Percentiles rank a stretch among this genome's conserved stretches.
Conservation (phyloP, 345 rosid species). For the Corymbia maculata region DNA sequence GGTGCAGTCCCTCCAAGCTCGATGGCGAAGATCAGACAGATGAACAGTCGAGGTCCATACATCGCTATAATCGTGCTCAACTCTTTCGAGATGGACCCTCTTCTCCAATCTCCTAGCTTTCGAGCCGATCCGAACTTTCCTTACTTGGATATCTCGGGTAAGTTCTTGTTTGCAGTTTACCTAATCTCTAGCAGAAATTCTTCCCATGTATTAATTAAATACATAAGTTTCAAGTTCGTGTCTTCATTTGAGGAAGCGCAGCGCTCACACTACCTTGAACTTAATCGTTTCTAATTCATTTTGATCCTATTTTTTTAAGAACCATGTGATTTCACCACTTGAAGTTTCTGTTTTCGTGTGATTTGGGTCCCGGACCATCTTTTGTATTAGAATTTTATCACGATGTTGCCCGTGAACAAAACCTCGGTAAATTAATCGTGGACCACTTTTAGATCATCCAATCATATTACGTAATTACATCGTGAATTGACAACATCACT, state of each 20-base stretch:
- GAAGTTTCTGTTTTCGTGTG: background rate
- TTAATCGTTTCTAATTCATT: background rate
- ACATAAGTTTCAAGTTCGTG: background rate
- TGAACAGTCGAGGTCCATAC: constrained; percentile 36
- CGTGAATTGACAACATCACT: background rate
- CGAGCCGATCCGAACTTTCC: constrained; percentile 21
- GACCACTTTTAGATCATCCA: background rate
- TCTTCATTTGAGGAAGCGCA: background rate
- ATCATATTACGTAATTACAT: background rate
- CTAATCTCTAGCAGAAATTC: background rate
- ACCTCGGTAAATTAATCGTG: background rate
- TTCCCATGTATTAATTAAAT: background rate
- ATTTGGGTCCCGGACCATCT: background rate
- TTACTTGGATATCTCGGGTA: constrained; percentile 48
- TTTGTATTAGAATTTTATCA: background rate
- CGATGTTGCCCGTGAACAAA: background rate
- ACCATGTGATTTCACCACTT: background rate
- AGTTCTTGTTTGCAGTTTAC: background rate
- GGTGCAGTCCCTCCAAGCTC: constrained; percentile 5
- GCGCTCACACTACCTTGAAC: background rate
- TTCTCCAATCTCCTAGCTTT: constrained; percentile 41
- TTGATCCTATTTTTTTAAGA: background rate
- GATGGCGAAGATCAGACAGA: constrained; percentile 7
- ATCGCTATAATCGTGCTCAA: constrained; percentile 59
- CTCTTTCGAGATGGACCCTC: constrained; percentile 65